These are phyloP conservation scores for Pluteus cervinus DNA, from an alignment of 768 basidiomycete genomes.

Conservation along the genomic window DNA sequence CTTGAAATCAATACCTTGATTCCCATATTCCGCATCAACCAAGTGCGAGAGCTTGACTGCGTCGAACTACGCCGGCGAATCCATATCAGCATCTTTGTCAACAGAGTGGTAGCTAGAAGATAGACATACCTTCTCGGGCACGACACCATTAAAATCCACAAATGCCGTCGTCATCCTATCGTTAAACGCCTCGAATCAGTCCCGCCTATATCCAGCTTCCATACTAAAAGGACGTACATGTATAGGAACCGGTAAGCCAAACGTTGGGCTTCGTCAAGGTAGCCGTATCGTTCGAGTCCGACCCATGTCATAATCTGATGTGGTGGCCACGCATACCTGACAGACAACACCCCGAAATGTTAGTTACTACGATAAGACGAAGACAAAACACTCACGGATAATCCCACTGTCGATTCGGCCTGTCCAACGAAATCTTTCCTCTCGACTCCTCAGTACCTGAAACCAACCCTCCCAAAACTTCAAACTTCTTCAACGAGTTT, in stretches of 20 bases:
- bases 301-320: conserved; percentile 99
- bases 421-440: conserved; percentile 90
- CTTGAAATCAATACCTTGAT: conserved; percentile 96
- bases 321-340: conserved; percentile 83
- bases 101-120: background rate
- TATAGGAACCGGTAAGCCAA: conserved; percentile 96
- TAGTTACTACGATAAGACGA: conserved; percentile 6
- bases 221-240: conserved; percentile 49
- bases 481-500: conserved; percentile 89
- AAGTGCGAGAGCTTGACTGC: conserved; percentile 93
- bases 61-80: conserved; percentile 58
- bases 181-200: conserved; percentile 1
- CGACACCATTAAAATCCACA: conserved; percentile 96
- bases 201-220: background rate
- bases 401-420: conserved; percentile 99
- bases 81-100: conserved; percentile 1
- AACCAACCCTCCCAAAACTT: conserved; percentile 91
- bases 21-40: conserved; percentile 96
- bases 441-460: conserved; percentile 96
- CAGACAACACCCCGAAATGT: conserved; percentile 9
- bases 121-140: conserved; percentile 83
- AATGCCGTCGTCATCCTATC: conserved; percentile 90
- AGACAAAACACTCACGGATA: conserved; percentile 64
- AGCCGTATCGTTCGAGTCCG: conserved; percentile 93
- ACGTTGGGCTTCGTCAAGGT: conserved; percentile 87